Conservation (phyloP, 1,139 yeast species). For the Nakaseomyces glabratus region DNA sequence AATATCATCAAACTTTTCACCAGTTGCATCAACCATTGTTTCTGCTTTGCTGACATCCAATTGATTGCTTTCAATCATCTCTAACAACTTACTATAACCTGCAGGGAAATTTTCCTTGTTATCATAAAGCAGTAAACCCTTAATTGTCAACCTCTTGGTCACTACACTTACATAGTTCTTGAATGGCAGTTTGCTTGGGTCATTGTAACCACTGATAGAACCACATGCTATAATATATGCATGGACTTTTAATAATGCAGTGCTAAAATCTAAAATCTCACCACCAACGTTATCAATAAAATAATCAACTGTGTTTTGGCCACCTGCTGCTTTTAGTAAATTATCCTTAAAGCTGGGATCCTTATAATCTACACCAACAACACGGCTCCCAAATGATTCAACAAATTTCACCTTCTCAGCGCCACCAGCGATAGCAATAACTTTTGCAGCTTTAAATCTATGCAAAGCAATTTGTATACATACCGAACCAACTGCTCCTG, state of each 20-base stretch:
- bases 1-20: slow-evolving; percentile 33
- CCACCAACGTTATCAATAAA: slow-evolving; percentile 63
- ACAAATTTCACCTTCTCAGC: slow-evolving; percentile 47
- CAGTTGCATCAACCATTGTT: slow-evolving; percentile 34
- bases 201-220: slow-evolving; percentile 51
- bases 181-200: slow-evolving; percentile 32
- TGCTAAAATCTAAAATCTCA: slow-evolving; percentile 41
- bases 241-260: slow-evolving; percentile 35
- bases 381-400: slow-evolving; percentile 48
- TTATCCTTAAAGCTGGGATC: slow-evolving; percentile 38
- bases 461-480: slow-evolving; percentile 52
- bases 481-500: slow-evolving; percentile 63
- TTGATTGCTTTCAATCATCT: slow-evolving; percentile 31
- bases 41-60: slow-evolving; percentile 32
- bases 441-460: slow-evolving; percentile 44
- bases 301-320: slow-evolving; percentile 37
- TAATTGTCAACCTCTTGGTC: slow-evolving; percentile 40
- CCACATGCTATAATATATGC: slow-evolving; percentile 54
- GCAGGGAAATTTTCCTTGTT: slow-evolving; percentile 29
- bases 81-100: slow-evolving; percentile 34
- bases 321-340: slow-evolving; percentile 40
- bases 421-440: slow-evolving; percentile 60
- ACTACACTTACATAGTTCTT: slow-evolving; percentile 39
- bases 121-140: slow-evolving; percentile 43
- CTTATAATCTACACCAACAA: slow-evolving; percentile 46